Conservation (phyloP, 441 rosid species). For the Bocquillonia castaneifolia region DNA sequence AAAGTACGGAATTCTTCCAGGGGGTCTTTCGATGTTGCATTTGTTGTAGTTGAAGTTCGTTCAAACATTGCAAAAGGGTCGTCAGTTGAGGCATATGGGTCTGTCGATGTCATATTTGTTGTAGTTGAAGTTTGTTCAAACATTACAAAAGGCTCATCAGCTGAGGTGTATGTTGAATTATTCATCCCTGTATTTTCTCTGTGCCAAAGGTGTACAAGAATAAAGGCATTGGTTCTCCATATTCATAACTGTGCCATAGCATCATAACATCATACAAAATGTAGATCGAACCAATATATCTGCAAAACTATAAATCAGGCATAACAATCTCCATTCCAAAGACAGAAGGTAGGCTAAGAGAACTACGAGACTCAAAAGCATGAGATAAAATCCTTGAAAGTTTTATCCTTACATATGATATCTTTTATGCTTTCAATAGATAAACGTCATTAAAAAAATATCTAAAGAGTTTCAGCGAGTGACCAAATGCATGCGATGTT, state of each 20-base stretch:
- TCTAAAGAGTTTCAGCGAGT: not conserved
- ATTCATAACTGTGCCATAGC: not conserved
- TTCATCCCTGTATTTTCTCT: constrained; percentile 31
- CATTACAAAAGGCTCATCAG: constrained; percentile 61
- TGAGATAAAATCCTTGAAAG: not conserved
- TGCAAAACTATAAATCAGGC: not conserved
- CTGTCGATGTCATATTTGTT: constrained; percentile 30
- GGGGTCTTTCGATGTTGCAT: constrained; percentile 41
- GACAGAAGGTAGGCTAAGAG: not conserved
- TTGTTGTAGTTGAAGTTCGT: constrained; percentile 35
- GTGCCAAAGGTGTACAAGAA: constrained; percentile 12
- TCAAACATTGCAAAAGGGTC: constrained; percentile 72
- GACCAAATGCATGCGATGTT: not conserved
- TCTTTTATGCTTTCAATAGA: not conserved
- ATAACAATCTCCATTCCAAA: not conserved
- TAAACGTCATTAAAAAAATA: no score
- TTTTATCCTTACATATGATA: no score
- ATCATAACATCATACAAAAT: constrained; percentile 6
- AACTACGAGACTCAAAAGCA: no score
- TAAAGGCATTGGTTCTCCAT: not conserved
- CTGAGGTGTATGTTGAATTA: constrained; percentile 30
- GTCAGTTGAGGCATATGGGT: constrained; percentile 37
- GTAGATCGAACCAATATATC: not conserved
- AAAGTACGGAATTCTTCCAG: constrained; percentile 50
- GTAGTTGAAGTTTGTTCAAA: constrained; percentile 48